Evolutionary conservation across 495 filamentous ascomycete genomes (phyloP), one percentile per base, ranked within the genome.

Genomic region (Stereocaulon alpinum): DNA sequence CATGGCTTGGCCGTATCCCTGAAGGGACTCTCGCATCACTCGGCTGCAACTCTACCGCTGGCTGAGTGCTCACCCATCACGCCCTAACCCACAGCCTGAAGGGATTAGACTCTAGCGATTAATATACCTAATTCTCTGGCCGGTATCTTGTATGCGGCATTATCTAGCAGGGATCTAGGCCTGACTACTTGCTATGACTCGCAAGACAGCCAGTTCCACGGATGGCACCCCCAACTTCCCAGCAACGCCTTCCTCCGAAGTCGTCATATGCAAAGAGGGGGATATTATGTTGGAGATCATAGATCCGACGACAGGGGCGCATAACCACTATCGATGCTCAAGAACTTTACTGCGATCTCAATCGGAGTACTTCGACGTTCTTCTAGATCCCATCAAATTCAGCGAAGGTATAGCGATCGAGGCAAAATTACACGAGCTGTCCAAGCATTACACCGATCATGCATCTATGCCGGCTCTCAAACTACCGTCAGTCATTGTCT

Each of bases 311-410:
- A 27, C 30, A 0, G 32, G 32, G 1, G 5, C 27, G 6, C 30
- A 42, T 20, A 14, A 44, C 24, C 24, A 24, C 12, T 68, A 62
- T 27, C 49, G 55, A 14, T 63, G 62, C 37, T 64, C 63, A 30
- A 56, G 48, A 17, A 40, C 34, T 9, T 24, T 55, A 11, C 40
- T 68, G 12, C 58, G 59, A 7, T 30, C 29, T 32, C 45, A 41
- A 4, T 66, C 64, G 3, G 44, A 72, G 2, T 80, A 79, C 42
- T 79, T 79, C 48, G 65, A 71, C 34, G 73, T 69, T 7, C 63
- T 80, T 7, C 66, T 80, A 10, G 75, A 79, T 52, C 71, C 74
- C 1, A 63, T 68, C 22, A 80, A 79, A 56, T 80, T 80, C 58
- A 64, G 64, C 1, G 77, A 80, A 57, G 77, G 77, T 7, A 71